Evolutionary conservation across 768 basidiomycete genomes (phyloP).

Genomic region (Lactarius hengduanensis): DNA sequence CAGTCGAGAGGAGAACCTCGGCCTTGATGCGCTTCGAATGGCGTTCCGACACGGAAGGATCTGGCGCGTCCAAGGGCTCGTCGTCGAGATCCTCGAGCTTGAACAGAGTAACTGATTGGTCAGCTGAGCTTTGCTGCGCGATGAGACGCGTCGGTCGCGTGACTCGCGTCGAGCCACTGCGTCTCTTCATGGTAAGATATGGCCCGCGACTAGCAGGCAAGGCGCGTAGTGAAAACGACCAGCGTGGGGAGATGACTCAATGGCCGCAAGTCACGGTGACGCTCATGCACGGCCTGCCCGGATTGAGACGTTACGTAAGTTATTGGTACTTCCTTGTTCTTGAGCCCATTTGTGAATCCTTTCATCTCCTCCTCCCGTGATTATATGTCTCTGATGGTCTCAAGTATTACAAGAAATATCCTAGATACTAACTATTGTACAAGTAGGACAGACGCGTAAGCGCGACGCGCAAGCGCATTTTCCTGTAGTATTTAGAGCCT

Average conservation of each 20-base stretch:
- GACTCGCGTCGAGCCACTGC: background rate
- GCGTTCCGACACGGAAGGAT: slow-evolving; percentile 28
- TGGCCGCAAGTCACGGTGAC: too few species aligned
- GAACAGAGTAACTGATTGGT: slow-evolving; percentile 27
- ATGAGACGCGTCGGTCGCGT: slow-evolving; percentile 9
- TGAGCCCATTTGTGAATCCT: too few species aligned
- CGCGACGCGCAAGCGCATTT: too few species aligned
- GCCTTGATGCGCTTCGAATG: slow-evolving; percentile 38
- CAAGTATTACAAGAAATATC: too few species aligned
- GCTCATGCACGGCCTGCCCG: background rate
- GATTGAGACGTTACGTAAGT: background rate
- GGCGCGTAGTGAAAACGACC: too few species aligned
- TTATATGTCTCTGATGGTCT: too few species aligned
- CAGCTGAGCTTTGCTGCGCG: slow-evolving; percentile 19
- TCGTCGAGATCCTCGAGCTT: slow-evolving; percentile 28
- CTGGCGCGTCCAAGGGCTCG: background rate
- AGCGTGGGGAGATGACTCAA: too few species aligned
- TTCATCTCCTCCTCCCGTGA: too few species aligned
- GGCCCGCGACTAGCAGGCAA: background rate
- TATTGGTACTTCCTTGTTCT: background rate
- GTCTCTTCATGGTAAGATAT: slow-evolving; percentile 20
- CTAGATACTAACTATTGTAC: too few species aligned
- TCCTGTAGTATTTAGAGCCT: too few species aligned
- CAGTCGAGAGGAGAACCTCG: background rate
- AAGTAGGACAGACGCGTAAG: too few species aligned